Evolutionary conservation across 2,329 filamentous ascomycete species (phyloP).

Genomic region (Apiospora marii): DNA sequence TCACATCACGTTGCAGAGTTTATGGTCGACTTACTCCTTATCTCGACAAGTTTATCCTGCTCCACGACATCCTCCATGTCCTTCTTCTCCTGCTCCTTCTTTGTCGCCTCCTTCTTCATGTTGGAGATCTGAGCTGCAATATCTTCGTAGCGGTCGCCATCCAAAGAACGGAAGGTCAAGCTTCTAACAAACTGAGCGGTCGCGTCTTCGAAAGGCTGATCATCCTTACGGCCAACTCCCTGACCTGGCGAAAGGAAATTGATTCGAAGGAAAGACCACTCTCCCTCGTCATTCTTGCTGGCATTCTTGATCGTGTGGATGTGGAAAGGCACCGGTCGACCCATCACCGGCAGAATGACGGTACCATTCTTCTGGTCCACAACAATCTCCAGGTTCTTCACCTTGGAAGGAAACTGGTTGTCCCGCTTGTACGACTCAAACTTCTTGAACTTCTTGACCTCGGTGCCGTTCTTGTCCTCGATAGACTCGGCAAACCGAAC

Average conservation of each 20-base stretch:
- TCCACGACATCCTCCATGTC: conserved; percentile 99
- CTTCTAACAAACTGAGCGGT: conserved; percentile 95
- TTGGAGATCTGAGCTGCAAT: conserved; percentile 94
- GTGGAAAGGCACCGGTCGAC: conserved; percentile 95
- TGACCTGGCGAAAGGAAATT: conserved; percentile 98
- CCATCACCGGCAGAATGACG: conserved; percentile 95
- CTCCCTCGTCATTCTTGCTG: conserved; percentile 95
- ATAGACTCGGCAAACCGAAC: conserved; percentile 87
- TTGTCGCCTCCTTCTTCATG: conserved; percentile 90
- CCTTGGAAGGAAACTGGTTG: conserved; percentile 84
- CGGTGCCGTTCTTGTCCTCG: conserved; percentile 84
- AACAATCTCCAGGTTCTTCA: conserved; percentile 87
- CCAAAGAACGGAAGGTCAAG: conserved; percentile 91
- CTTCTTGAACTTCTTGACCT: conserved; percentile 97
- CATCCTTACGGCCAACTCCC: conserved; percentile 95
- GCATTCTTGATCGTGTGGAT: conserved; percentile 99
- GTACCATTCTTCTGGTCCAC: conserved; percentile 92
- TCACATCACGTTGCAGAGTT: neutral
- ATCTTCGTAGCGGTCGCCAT: conserved; percentile 87
- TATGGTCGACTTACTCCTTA: conserved; percentile 73
- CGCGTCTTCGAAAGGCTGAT: conserved; percentile 96
- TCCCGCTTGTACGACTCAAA: conserved; percentile 99
- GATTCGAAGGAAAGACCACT: conserved; percentile 92
- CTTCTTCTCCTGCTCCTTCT: conserved; percentile 98
- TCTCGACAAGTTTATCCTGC: conserved; percentile 95